Evolutionary conservation across 169 alveolate species (phyloP).

Genomic region (Cryptosporidium felis): DNA sequence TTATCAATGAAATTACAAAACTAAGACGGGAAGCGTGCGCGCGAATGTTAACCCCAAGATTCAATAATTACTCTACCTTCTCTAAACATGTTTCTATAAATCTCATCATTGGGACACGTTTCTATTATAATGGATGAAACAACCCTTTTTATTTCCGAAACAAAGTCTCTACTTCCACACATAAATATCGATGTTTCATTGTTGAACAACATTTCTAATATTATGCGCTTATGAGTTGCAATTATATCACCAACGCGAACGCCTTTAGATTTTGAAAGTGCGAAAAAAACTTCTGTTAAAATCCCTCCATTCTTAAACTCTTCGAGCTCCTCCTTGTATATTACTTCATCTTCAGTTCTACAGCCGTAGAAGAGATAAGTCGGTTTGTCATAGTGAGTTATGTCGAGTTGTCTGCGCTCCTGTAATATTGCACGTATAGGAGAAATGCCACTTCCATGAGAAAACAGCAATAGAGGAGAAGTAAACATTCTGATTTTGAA

Average conservation of each 20-base stretch:
- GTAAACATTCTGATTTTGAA: neutral
- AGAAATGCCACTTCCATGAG: conserved; percentile 68
- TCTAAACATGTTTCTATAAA: conserved; percentile 3
- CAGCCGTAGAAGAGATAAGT: conserved; percentile 56
- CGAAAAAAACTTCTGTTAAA: conserved; percentile 18
- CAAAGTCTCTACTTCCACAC: conserved; percentile 37
- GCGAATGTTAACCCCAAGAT: conserved; percentile 58
- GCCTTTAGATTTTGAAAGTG: conserved; percentile 13
- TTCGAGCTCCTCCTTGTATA: conserved; percentile 38
- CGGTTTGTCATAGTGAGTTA: neutral
- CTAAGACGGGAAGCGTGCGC: conserved; percentile 26
- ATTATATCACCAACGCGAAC: conserved; percentile 23
- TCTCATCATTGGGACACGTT: neutral
- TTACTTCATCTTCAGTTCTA: conserved; percentile 24
- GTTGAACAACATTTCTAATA: neutral
- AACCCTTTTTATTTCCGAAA: neutral
- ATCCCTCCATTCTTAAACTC: neutral
- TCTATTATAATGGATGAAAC: neutral
- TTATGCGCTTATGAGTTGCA: neutral
- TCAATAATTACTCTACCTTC: conserved; percentile 18
- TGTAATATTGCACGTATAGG: conserved; percentile 52
- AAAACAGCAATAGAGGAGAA: neutral
- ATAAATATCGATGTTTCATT: neutral
- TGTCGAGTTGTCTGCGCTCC: conserved; percentile 1
- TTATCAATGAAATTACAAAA: conserved; percentile 25